Percentiles rank a stretch among this genome's conserved stretches.
These are phyloP conservation scores for Berberis vulgaris DNA, from an alignment of 164 flowering plant genomes.

Conservation along the genomic window DNA sequence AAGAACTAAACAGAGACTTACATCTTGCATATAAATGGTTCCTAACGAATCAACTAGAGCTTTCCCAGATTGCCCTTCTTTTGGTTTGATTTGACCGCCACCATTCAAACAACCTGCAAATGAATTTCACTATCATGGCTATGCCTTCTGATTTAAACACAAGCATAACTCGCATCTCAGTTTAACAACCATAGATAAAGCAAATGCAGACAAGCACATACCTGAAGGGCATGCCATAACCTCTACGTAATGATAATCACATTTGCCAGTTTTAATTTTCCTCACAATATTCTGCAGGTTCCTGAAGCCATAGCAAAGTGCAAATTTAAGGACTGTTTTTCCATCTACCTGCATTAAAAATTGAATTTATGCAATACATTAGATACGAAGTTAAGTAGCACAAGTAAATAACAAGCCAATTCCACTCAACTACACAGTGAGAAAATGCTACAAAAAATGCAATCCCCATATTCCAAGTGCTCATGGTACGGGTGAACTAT, in stretches of 20 bases:
- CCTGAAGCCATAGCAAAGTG: slow-evolving; percentile 94
- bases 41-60: slow-evolving; percentile 63
- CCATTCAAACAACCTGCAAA: slow-evolving; percentile 91
- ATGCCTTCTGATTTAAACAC: neutral
- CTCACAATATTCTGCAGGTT: slow-evolving; percentile 85
- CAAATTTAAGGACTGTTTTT: slow-evolving; percentile 65
- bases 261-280: slow-evolving; percentile 68
- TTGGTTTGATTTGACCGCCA: slow-evolving; percentile 90
- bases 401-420: neutral
- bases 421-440: too few species aligned
- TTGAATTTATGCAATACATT: neutral
- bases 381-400: neutral
- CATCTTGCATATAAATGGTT: slow-evolving; percentile 55
- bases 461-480: too few species aligned
- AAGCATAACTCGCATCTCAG: too few species aligned
- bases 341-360: slow-evolving; percentile 64
- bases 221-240: slow-evolving; percentile 99
- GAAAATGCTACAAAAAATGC: too few species aligned
- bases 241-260: slow-evolving; percentile 90
- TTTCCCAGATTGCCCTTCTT: slow-evolving; percentile 74
- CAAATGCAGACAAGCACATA: slow-evolving; percentile 5
- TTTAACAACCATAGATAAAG: too few species aligned
- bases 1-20: slow-evolving; percentile 23
- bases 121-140: neutral
- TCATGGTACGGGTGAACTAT: too few species aligned